Percentiles rank a stretch among this genome's conserved stretches.
These are phyloP conservation scores for Nectriaceae sp. DNA, from an alignment of 2,329 filamentous ascomycete genomes.

Conservation along the genomic window DNA sequence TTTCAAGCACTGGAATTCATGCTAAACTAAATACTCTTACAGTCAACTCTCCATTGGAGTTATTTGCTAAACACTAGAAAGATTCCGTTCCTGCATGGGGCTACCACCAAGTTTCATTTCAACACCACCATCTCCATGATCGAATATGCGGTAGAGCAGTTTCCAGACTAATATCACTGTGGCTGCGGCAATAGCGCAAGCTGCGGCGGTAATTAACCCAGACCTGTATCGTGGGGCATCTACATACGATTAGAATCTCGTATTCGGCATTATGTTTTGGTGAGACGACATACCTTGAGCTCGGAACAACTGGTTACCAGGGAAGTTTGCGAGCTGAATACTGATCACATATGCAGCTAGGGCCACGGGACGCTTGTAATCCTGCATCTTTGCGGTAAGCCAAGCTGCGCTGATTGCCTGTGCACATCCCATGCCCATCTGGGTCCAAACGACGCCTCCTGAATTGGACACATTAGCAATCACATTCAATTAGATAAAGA, in stretches of 20 bases:
- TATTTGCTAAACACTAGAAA: too few species aligned
- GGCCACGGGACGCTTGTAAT: constrained; percentile 30
- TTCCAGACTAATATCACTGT: constrained; percentile 31
- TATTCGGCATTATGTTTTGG: not conserved
- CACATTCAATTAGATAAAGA: not conserved
- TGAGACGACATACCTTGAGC: constrained; percentile 19
- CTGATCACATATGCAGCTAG: constrained; percentile 34
- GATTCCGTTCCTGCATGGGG: too few species aligned
- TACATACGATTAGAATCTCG: not conserved
- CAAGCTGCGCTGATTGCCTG: constrained; percentile 34
- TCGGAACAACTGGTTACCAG: constrained; percentile 32
- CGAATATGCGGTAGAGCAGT: constrained; percentile 30
- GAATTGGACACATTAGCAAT: not conserved
- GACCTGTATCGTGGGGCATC: constrained; percentile 29
- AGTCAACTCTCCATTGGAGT: too few species aligned
- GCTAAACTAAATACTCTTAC: too few species aligned
- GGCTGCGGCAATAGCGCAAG: constrained; percentile 26
- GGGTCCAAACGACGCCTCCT: constrained; percentile 33
- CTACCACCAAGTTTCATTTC: too few species aligned
- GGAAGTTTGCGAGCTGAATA: constrained; percentile 33
- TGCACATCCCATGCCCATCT: constrained; percentile 34
- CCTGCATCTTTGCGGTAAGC: constrained; percentile 31
- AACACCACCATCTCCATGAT: constrained; percentile 28
- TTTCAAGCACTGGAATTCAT: too few species aligned
- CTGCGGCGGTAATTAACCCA: constrained; percentile 27